A percentile compares a stretch with the other conserved stretches of the same genome.
phyloP scores from a whole-genome alignment of 2,329 filamentous ascomycete species.

The Westerdykella sp. region DNA sequence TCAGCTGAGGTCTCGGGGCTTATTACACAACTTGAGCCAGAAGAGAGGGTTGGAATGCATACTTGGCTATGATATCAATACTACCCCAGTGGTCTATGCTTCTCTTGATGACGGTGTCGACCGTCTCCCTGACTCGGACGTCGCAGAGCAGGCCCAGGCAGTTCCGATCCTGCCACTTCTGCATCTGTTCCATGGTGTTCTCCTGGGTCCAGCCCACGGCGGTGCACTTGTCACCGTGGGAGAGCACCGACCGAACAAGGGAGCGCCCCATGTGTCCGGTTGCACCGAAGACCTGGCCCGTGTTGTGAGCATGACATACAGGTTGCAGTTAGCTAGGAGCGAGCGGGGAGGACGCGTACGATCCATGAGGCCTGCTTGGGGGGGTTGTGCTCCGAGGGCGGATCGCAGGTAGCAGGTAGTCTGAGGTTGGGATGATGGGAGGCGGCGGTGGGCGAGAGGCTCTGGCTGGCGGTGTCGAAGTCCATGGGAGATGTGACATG shows the following conservation, averaged over 20 bases:
- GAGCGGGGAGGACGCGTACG: conserved; percentile 46
- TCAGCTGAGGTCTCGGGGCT: conserved; percentile 1
- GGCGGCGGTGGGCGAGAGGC: conserved; percentile 33
- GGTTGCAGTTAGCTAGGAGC: conserved; percentile 1
- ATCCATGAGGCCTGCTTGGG: conserved; percentile 81
- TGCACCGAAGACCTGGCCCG: conserved; percentile 73
- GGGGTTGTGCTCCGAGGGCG: conserved; percentile 64
- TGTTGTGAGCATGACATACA: conserved; percentile 1
- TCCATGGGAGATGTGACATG: conserved; percentile 21
- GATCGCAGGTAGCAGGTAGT: conserved; percentile 80
- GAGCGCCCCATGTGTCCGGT: conserved; percentile 96
- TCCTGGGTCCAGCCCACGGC: conserved; percentile 81
- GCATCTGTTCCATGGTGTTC: conserved; percentile 66
- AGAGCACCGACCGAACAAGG: conserved; percentile 73
- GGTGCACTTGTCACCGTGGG: conserved; percentile 74
- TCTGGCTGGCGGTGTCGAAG: conserved; percentile 31
- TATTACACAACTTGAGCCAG: not conserved
- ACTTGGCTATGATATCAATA: conserved; percentile 82
- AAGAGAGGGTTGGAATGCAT: conserved; percentile 7
- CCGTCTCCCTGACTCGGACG: conserved; percentile 74
- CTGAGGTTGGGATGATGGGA: conserved; percentile 43
- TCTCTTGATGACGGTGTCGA: conserved; percentile 62
- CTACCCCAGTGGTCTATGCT: conserved; percentile 70
- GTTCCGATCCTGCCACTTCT: conserved; percentile 57
- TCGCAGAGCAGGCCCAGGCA: conserved; percentile 84